phyloP scores from a whole-genome alignment of 306 rosid species.

The barrel medic (Medicago truncatula) region DNA sequence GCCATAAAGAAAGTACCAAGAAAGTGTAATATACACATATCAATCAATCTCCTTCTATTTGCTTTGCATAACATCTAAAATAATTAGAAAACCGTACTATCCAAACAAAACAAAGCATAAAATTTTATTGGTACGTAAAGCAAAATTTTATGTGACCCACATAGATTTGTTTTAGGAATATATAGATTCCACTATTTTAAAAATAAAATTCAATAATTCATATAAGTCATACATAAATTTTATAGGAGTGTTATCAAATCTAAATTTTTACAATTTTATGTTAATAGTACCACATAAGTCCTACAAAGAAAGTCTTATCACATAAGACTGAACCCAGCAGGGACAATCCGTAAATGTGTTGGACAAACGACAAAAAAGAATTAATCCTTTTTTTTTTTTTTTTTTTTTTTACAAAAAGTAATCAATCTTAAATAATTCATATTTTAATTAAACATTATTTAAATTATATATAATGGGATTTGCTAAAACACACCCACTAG shows the following conservation, averaged over 20 bases:
- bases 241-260: background rate
- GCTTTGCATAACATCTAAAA: background rate
- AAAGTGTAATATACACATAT: background rate
- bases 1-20: slow-evolving; percentile 1
- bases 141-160: slow-evolving; percentile 3
- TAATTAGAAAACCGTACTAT: background rate
- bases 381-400: too few species aligned
- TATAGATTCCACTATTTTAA: background rate
- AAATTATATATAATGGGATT: too few species aligned
- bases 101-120: slow-evolving; percentile 4
- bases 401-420: too few species aligned
- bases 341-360: too few species aligned
- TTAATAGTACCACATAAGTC: too few species aligned
- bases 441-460: too few species aligned
- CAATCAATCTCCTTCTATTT: background rate
- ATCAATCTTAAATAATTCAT: too few species aligned
- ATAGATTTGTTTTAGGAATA: slow-evolving; percentile 3
- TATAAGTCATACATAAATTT: background rate
- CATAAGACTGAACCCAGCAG: too few species aligned
- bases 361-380: too few species aligned
- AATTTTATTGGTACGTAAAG: background rate
- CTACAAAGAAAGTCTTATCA: too few species aligned
- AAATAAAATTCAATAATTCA: background rate
- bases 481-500: too few species aligned
- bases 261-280: too few species aligned